A percentile compares a stretch with the other conserved stretches of the same genome.
Evolutionary conservation across 176 grass and related monocot genomes (phyloP).

Genomic region (Bolboschoenus planiculmis): DNA sequence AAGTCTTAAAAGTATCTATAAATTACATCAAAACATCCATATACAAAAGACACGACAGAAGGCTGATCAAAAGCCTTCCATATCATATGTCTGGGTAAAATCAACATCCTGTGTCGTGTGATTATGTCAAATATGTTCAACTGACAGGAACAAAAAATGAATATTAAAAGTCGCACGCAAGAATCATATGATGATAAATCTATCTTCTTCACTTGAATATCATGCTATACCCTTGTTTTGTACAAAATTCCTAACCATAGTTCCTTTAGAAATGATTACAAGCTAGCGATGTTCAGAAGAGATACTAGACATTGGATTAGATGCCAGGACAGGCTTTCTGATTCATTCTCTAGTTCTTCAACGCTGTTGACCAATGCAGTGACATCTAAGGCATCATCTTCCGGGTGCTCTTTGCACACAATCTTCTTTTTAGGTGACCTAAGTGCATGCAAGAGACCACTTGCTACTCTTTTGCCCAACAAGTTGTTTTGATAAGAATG

Average conservation of each 20-base stretch:
- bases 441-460: slow-evolving; percentile 21
- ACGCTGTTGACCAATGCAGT: background rate
- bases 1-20: too few relatives aligned
- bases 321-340: slow-evolving; percentile 6
- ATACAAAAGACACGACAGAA: too few relatives aligned
- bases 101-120: background rate
- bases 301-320: slow-evolving; percentile 15
- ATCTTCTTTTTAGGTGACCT: slow-evolving; percentile 1
- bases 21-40: too few relatives aligned
- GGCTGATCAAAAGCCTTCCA: background rate
- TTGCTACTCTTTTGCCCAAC: slow-evolving; percentile 21
- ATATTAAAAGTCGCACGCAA: background rate
- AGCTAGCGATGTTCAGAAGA: slow-evolving; percentile 18
- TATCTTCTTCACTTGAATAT: background rate
- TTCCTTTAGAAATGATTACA: background rate
- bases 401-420: background rate
- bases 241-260: background rate
- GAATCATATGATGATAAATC: background rate
- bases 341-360: background rate
- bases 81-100: background rate
- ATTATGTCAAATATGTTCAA: background rate
- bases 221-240: background rate
- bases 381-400: background rate
- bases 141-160: background rate
- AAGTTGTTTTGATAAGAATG: slow-evolving; percentile 22